Evolutionary conservation across 1,139 yeast genomes (phyloP), one percentile per base, ranked within the genome.

Genomic region (Hyphopichia pseudoburtonii): DNA sequence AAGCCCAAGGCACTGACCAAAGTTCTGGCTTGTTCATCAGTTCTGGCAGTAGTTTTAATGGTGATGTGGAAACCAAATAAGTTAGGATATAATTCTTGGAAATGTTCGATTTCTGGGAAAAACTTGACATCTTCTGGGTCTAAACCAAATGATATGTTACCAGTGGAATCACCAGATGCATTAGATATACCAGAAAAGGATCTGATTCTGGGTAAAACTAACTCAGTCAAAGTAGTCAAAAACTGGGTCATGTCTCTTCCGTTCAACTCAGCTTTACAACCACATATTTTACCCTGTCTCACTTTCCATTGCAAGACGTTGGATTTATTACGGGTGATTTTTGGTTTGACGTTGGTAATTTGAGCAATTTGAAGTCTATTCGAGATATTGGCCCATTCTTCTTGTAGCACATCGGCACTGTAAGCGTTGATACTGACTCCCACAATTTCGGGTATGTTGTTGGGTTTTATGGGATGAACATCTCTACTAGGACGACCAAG

Each of bases 61-160:
- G 90, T 86, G 40, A 92, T 74, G 56, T 89, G 86, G 70, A 92
- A 76, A 43, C 97, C 97, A 59, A 82, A 87, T 36, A 90, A 79
- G 50, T 74, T 78, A 32, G 96, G 94, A 85, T 92, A 92, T 50
- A 86, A 71, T 60, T 90, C 98, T 60, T 85, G 92, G 65, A 85
- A 89, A 41, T 82, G 79, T 58, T 90, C 96, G 45, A 94, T 80
- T 64, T 94, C 98, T 2, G 99, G 98, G 74, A 94, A 94, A 52
- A 73, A 76, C 54, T 80, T 79, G 40, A 86, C 80, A 52, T 87
- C 89, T 40, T 84, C 88, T 2, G 88, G 78, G 33, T 77, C 78
- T 48, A 94, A 66, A 30, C 97, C 97, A 56, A 94, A 82, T 14
- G 95, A 76, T 43, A 94, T 76, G 59, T 88, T 87, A 38, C 98